These are phyloP conservation scores for Diaporthe sp. DNA, from an alignment of 2,329 filamentous ascomycete genomes.

Conservation along the genomic window DNA sequence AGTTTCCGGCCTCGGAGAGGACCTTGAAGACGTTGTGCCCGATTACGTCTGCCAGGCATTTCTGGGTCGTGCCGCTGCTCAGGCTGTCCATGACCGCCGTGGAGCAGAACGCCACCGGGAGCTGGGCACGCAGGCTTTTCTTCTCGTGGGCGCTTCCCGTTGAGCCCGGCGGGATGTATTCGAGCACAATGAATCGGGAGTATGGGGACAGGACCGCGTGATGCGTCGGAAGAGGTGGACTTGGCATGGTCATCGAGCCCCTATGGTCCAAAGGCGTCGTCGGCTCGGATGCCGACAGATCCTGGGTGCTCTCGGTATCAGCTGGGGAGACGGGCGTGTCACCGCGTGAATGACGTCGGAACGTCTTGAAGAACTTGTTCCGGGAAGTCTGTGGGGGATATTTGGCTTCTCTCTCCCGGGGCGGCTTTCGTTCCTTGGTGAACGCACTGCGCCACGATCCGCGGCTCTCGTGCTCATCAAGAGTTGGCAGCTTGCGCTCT, in stretches of 20 bases:
- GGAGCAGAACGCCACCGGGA: conserved; percentile 33
- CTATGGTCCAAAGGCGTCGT: conserved; percentile 16
- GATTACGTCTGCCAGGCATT: conserved; percentile 2
- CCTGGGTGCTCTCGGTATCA: neutral
- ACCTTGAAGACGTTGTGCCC: conserved; percentile 33
- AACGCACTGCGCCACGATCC: neutral
- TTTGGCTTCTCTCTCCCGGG: neutral
- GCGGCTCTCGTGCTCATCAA: neutral
- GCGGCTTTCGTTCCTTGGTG: neutral
- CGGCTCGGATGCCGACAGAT: conserved; percentile 21
- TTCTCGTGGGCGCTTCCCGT: neutral
- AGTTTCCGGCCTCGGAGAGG: conserved; percentile 26
- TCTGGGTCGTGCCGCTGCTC: conserved; percentile 4
- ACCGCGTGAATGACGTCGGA: conserved; percentile 4
- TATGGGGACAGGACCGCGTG: conserved; percentile 29
- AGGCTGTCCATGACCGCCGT: conserved; percentile 20
- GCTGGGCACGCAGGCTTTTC: conserved; percentile 8
- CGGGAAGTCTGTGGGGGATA: conserved; percentile 34
- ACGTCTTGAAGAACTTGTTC: conserved; percentile 29
- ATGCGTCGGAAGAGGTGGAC: neutral
- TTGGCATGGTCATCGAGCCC: neutral
- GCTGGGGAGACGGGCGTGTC: neutral
- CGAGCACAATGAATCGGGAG: conserved; percentile 30
- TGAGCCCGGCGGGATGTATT: conserved; percentile 11
- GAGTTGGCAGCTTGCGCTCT: neutral